Base-by-base conservation (phyloP, 2,329 filamentous ascomycete genomes). In the Westerdykella aurantiaca region DNA sequence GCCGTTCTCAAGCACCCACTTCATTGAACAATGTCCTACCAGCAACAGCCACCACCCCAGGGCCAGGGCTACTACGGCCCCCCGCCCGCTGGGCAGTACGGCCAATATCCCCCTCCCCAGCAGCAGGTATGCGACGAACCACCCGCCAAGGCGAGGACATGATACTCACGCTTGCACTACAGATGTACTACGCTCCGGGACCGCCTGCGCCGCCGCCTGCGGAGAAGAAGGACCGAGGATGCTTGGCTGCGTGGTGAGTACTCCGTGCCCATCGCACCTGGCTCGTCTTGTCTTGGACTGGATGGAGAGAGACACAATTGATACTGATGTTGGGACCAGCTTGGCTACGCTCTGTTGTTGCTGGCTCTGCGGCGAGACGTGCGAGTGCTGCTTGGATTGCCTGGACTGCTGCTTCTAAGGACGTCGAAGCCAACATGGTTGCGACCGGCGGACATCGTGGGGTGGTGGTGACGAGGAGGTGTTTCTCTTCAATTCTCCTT, bases 341-440 rank as follows among this genome's bases (percentile, higher is more conserved):
- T 38, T 66, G 35, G 63, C 63, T 9, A 59, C 61, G n/a, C 45
- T 66, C 37, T 66, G 63, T 51, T 66, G 63, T 49, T 66, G 63
- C 47, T 66, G 57, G 56, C 46, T 66, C 21, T 66, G 63, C 41
- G 61, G 57, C 5, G 63, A 66, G 50, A 52, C 60, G 14, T 66
- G 63, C 55, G 61, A 65, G 38, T 66, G 63, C 18, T 21, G 18
- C 18, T 21, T 21, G 18, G 18, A 21, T 41, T 63, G 58, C 37
- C 44, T 58, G 17, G 55, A 60, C 9, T 64, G 62, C 51, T 63
- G 59, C 37, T 62, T 47, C 34, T 63, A 51, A 45, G 18, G 18
- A 22, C 11, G 31, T 21, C 18, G 18, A 21, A 21, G 18, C 18
- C 18, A 21, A 6, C 18, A 21, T 21, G 18, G 6, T 21, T 6